Evolutionary conservation across 805 yeast species (phyloP).

Genomic region (Ogataea degrootiae): DNA sequence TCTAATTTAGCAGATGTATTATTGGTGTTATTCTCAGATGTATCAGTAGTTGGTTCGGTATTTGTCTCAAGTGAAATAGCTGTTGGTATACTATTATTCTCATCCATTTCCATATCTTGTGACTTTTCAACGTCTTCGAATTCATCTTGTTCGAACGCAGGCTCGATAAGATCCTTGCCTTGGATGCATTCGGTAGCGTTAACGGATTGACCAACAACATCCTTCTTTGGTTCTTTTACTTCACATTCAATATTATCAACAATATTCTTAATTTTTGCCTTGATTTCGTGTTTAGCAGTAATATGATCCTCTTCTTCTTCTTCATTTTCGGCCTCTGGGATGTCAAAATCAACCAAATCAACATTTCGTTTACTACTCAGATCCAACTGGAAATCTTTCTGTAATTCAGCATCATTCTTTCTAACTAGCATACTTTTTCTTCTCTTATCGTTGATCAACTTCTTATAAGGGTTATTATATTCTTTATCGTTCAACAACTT

Average conservation of each 20-base stretch:
- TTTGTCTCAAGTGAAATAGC: too few relatives aligned
- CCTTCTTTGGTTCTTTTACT: neutral
- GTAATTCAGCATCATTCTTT: neutral
- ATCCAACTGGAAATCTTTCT: conserved; percentile 16
- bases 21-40: too few relatives aligned
- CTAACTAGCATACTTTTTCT: conserved; percentile 4
- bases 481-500: neutral
- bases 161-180: too few relatives aligned
- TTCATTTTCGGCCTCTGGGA: neutral
- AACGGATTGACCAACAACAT: too few relatives aligned
- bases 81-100: too few relatives aligned
- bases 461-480: too few relatives aligned
- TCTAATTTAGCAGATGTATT: too few relatives aligned
- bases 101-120: neutral
- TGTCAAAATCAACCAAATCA: neutral
- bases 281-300: neutral
- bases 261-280: neutral
- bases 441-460: neutral
- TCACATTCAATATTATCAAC: neutral
- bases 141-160: neutral
- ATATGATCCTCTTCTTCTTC: neutral
- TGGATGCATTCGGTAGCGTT: too few relatives aligned
- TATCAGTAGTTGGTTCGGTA: too few relatives aligned
- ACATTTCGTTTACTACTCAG: neutral
- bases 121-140: neutral